Evolutionary conservation across 805 yeast species (phyloP).

Genomic region (Wickerhamiella alocasiicola): DNA sequence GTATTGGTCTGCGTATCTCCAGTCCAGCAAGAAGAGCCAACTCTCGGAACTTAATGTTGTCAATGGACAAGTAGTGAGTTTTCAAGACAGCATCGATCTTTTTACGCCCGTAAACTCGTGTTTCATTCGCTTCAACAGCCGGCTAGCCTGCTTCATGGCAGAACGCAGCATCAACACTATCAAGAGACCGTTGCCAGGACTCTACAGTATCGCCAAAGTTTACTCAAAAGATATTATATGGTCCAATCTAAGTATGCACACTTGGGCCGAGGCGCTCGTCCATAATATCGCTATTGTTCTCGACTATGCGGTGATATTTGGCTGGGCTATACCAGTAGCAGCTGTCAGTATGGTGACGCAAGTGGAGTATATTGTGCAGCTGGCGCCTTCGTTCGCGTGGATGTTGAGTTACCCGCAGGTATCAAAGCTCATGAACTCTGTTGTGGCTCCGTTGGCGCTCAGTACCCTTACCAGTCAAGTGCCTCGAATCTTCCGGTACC

Average conservation of each 20-base stretch:
- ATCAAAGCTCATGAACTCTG: conserved; percentile 43
- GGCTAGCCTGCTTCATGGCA: conserved; percentile 48
- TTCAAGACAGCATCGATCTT: conserved; percentile 38
- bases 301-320: conserved; percentile 40
- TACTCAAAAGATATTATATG: conserved; percentile 62
- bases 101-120: conserved; percentile 26
- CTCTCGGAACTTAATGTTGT: conserved; percentile 19
- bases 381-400: conserved; percentile 51
- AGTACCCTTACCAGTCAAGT: conserved; percentile 52
- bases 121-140: conserved; percentile 50
- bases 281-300: conserved; percentile 34
- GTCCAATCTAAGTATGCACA: conserved; percentile 40
- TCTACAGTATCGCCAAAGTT: conserved; percentile 30
- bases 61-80: conserved; percentile 43
- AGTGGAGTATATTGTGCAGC: conserved; percentile 46
- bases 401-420: conserved; percentile 42
- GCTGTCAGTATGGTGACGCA: conserved; percentile 67
- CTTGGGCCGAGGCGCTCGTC: conserved; percentile 30
- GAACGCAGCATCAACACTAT: conserved; percentile 29
- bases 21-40: background rate
- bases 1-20: background rate
- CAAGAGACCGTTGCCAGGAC: conserved; percentile 9
- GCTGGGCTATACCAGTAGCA: conserved; percentile 79
- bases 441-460: conserved; percentile 57
- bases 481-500: conserved; percentile 41